Percentiles rank a stretch among this genome's conserved stretches.
Evolutionary conservation across 1,284 basidiomycete species (phyloP).

Genomic region (Fistulinella cinereoalba): DNA sequence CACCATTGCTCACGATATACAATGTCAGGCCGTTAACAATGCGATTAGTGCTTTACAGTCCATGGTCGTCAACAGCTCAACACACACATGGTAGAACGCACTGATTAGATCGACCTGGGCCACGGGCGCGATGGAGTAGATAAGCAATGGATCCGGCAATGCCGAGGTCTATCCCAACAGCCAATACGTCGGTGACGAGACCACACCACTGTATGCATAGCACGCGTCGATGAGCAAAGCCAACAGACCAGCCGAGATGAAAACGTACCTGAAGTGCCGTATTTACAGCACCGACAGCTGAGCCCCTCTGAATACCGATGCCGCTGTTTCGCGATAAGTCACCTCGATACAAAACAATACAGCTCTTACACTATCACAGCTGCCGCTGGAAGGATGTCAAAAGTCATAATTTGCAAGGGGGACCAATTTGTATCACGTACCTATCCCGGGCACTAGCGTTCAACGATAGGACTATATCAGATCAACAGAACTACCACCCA

Average conservation of each 20-base stretch:
- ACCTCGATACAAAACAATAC: background rate
- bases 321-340: background rate
- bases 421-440: background rate
- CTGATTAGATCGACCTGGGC: background rate
- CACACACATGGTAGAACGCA: background rate
- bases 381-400: background rate
- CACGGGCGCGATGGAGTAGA: background rate
- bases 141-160: background rate
- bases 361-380: background rate
- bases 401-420: no score
- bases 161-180: background rate
- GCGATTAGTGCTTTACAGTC: background rate
- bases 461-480: background rate
- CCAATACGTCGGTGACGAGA: background rate
- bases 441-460: background rate
- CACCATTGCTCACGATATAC: constrained; percentile 3
- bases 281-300: background rate
- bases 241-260: background rate
- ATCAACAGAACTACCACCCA: background rate
- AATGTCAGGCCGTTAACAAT: background rate
- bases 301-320: no score
- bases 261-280: background rate
- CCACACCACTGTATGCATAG: background rate
- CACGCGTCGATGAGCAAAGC: background rate
- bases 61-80: background rate